These are phyloP conservation scores for Xerocomellus dryophilus DNA, from an alignment of 768 basidiomycete genomes.

Conservation along the genomic window DNA sequence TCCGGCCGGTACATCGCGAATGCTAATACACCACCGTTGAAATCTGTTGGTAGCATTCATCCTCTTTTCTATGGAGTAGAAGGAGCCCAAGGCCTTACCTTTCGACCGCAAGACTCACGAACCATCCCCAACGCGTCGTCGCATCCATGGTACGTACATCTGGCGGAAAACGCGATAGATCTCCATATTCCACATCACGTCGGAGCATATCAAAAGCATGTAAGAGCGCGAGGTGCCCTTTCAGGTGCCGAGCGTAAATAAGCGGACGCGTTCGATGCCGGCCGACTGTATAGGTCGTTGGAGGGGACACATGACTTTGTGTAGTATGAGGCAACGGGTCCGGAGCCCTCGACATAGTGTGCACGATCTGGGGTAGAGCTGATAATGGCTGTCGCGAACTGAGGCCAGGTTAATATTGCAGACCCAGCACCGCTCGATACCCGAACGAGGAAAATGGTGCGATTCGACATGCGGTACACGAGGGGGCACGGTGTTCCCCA, in stretches of 20 bases:
- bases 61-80: background rate
- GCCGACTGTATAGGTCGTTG: background rate
- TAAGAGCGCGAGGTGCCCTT: slow-evolving; percentile 28
- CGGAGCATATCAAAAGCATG: slow-evolving; percentile 25
- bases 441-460: background rate
- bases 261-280: slow-evolving; percentile 2
- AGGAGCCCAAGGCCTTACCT: slow-evolving; percentile 12
- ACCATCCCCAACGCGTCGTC: slow-evolving; percentile 35
- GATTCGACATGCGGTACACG: background rate
- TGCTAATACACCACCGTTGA: slow-evolving; percentile 30
- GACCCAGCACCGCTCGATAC: background rate
- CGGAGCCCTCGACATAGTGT: background rate
- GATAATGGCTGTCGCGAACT: no score
- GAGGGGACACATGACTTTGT: background rate
- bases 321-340: background rate
- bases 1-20: background rate
- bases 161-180: slow-evolving; percentile 13
- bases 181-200: slow-evolving; percentile 15
- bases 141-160: slow-evolving; percentile 9
- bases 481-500: no score
- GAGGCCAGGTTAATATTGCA: background rate
- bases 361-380: background rate
- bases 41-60: slow-evolving; percentile 22
- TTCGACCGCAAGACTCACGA: slow-evolving; percentile 36
- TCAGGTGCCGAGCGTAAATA: slow-evolving; percentile 22